Base-by-base conservation (phyloP, 2,329 filamentous ascomycete genomes). In the Cladophialophora psammophila region DNA sequence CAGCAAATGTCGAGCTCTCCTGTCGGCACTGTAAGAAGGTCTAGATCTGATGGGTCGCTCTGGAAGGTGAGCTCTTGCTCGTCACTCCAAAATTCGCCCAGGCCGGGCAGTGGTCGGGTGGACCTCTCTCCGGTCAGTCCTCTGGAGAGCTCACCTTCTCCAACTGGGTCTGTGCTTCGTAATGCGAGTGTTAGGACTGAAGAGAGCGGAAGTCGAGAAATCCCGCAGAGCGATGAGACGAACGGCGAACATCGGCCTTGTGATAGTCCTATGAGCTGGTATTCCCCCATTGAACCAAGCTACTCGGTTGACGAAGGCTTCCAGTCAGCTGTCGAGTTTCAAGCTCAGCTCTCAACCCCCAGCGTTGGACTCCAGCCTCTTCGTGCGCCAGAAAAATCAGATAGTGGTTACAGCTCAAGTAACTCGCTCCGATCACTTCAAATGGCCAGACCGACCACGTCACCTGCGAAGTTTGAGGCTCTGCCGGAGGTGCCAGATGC, bases 321-420 rank as follows among this genome's bases (percentile, higher is more conserved):
- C 60, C 64, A 64, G 42, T 70, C 68, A 15, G 64, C 60, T 5
- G 48, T 70, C 34, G 69, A 70, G 42, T 63, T 68, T 13, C 66
- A 70, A 52, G 42, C 63, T 13, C 60, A 65, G 63, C 60, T 31
- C 5, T 66, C 64, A 15, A 50, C 34, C 5, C 20, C 59, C 31
- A 31, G 50, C 26, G 32, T 67, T 36, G 48, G 34, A 56, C 52
- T 66, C 45, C 60, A 62, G 36, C 63, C 60, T 45, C 65, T 62
- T 48, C 58, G 40, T 26, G 38, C 59, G 2, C 40, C 64, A 12
- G 59, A 61, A 53, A 72, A 73, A 31, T 71, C 68, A 48, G 73
- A 74, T 40, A 72, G 70, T 62, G 73, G 73, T 26, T 74, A 74
- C 65, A 72, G 70, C 62, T 74, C 73, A 13, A 67, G 60, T 40